Conservation (phyloP, 306 rosid genomes). For the Quercus agrifolia region DNA sequence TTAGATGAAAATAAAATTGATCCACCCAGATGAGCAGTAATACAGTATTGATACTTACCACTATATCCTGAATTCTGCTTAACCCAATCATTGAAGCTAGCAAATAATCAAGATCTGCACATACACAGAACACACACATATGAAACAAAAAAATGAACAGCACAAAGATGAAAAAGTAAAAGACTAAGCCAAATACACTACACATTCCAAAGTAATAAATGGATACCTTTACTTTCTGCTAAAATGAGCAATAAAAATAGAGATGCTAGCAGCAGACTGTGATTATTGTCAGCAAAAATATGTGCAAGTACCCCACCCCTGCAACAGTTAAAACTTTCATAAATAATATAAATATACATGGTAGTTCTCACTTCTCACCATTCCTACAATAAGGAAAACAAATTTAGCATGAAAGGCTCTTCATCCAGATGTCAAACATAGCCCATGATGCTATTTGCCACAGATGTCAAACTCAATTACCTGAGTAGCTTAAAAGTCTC, state of each 20-base stretch:
- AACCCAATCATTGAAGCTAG: conserved; percentile 38
- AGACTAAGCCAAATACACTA: background rate
- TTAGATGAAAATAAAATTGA: background rate
- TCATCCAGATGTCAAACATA: conserved; percentile 8
- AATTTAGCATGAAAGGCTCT: conserved; percentile 9
- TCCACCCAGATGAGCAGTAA: background rate
- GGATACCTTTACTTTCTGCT: conserved; percentile 64
- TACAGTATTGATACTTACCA: conserved; percentile 23
- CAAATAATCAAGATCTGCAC: conserved; percentile 65
- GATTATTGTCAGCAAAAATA: conserved; percentile 46
- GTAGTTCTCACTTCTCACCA: background rate
- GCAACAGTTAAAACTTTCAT: conserved; percentile 25
- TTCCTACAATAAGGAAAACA: conserved; percentile 11
- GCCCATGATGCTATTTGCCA: background rate
- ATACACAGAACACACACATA: conserved; percentile 16
- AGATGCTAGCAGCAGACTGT: conserved; percentile 47
- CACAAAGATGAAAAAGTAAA: background rate
- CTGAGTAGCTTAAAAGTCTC: background rate
- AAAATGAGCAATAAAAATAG: conserved; percentile 54
- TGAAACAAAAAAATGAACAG: background rate
- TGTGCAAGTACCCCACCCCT: conserved; percentile 61
- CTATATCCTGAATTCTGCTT: conserved; percentile 28
- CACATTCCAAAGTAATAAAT: background rate
- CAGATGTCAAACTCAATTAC: background rate
- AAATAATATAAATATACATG: background rate